phyloP scores from a whole-genome alignment of 441 rosid species.

The Jatropha podagrica region DNA sequence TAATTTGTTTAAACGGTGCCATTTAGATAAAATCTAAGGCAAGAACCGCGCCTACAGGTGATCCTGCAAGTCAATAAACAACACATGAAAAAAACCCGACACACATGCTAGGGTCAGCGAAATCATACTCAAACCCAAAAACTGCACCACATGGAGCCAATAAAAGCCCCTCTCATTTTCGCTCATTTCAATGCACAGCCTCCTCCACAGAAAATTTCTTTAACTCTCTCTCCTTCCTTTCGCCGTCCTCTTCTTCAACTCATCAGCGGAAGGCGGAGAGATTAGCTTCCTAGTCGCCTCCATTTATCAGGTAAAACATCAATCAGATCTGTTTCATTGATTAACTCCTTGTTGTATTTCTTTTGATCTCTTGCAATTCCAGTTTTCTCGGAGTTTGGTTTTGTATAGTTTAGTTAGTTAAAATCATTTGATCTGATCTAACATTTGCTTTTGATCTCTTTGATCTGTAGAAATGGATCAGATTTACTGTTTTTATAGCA shows the following conservation, averaged over 20 bases:
- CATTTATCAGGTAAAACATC: background rate
- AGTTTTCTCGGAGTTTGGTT: background rate
- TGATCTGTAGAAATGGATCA: background rate
- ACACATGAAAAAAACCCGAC: background rate
- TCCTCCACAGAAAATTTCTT: constrained; percentile 11
- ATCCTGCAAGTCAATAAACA: background rate
- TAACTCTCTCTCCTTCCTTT: constrained; percentile 23
- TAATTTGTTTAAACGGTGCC: background rate
- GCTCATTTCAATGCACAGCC: constrained; percentile 12
- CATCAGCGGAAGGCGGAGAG: constrained; percentile 43
- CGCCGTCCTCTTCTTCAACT: constrained; percentile 10
- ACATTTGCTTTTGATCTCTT: constrained; percentile 8
- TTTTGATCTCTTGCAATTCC: constrained; percentile 8
- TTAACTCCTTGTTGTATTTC: no score
- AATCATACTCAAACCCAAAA: no score
- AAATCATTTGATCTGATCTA: background rate
- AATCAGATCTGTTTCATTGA: background rate
- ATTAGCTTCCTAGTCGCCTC: background rate
- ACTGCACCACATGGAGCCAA: background rate
- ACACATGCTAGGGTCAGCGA: background rate
- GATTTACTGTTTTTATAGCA: background rate
- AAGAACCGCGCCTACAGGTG: background rate
- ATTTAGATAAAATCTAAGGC: background rate
- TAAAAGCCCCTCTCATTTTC: constrained; percentile 37
- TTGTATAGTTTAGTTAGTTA: background rate